Evolutionary conservation across 805 yeast species (phyloP).

Genomic region (Candida ovalis): DNA sequence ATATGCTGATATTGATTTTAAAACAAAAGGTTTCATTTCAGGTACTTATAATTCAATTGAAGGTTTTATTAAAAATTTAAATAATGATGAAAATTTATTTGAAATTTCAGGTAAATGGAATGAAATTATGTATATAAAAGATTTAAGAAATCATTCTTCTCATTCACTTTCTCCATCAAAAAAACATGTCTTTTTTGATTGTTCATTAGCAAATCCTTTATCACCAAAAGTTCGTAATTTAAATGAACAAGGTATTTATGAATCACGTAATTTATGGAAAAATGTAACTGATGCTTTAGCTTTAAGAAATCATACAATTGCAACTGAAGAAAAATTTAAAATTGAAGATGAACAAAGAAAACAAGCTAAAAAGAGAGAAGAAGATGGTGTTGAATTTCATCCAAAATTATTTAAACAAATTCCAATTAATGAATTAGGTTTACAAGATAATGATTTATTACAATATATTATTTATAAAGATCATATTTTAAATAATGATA

Average conservation of each 20-base stretch:
- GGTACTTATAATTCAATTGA: conserved; percentile 89
- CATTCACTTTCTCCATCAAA: too few species aligned
- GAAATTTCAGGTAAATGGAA: conserved; percentile 92
- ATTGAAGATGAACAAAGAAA: conserved; percentile 86
- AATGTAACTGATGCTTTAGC: conserved; percentile 80
- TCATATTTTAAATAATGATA: conserved; percentile 38
- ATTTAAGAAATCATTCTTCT: conserved; percentile 40
- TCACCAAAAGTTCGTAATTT: conserved; percentile 75
- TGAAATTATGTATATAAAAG: conserved; percentile 69
- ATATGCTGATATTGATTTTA: conserved; percentile 84
- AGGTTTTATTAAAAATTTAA: conserved; percentile 58
- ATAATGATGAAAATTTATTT: conserved; percentile 52
- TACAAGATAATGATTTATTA: conserved; percentile 39
- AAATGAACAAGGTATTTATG: conserved; percentile 74
- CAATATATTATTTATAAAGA: conserved; percentile 65
- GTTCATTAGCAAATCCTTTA: conserved; percentile 46
- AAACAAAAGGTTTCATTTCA: conserved; percentile 88
- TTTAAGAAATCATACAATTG: conserved; percentile 69
- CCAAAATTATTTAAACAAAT: conserved; percentile 70
- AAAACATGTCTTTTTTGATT: conserved; percentile 56
- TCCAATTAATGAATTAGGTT: conserved; percentile 29
- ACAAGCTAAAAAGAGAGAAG: conserved; percentile 66
- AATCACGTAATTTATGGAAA: conserved; percentile 81
- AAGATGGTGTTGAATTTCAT: conserved; percentile 73
- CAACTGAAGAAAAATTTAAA: conserved; percentile 83